Evolutionary conservation across 2,329 filamentous ascomycete genomes (phyloP), one percentile per base, ranked within the genome.

Genomic region (Falciphora oryzae): DNA sequence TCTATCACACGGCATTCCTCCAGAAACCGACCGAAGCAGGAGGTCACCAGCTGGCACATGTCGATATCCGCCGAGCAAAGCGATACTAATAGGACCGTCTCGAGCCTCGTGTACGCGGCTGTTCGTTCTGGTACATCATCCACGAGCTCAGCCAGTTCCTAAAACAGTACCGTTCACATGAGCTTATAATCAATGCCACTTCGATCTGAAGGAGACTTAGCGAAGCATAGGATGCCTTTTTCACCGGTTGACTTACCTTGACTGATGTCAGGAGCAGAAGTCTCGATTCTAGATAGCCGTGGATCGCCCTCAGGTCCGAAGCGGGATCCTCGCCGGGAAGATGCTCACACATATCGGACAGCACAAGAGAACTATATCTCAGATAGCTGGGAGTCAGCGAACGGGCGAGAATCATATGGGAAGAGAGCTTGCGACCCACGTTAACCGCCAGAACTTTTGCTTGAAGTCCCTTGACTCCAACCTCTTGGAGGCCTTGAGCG

Each of bases 31-130:
- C 81, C 81, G 63, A 89, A 85, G 69, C 85, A 87, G 18, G 81
- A 81, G 1, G 85, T 89, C 11, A 88, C 86, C 18, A 86, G 76
- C 68, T 87, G 86, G 70, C 88, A 90, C 10, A 82, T 85, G 60
- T 88, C 85, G 50, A 90, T 83, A 65, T 88, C 85, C 8, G 85
- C 80, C 22, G 87, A 89, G 70, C 87, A 90, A 10, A 90, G 78
- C 1, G 85, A 83, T 13, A 89, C 81, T 6, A 90, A 75, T 57
- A 90, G 80, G 1, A 85, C 78, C 0, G 85, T 88, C 74, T 90
- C 88, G 5, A 87, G 77, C 68, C 82, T 85, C 8, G 80, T 81
- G 5, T 80, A 81, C 18, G 83, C 80, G 22, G 78, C 76, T 29
- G 78, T 78, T 38, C 85, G 79, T 68, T 89, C 84, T 1, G 81